Conservation (phyloP, 75 land plant species). For the Pinus taeda region DNA sequence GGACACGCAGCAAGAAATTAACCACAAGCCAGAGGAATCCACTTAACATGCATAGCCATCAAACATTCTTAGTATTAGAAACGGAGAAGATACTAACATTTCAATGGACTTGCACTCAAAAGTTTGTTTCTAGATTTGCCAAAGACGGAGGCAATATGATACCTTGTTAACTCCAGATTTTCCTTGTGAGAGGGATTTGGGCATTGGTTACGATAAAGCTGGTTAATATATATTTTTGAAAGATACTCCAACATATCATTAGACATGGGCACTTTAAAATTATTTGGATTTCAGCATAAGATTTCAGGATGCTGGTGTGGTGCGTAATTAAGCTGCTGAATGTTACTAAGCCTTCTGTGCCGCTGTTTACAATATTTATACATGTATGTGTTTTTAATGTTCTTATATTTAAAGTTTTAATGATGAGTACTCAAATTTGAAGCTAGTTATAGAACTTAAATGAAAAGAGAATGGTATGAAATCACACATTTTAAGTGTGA, state of each 20-base stretch:
- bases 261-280: not conserved
- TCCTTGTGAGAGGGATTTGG: not conserved
- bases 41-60: not conserved
- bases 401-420: not conserved
- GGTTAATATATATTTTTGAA: not conserved
- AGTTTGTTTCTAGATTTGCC: no score
- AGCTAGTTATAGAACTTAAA: not conserved
- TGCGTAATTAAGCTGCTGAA: not conserved
- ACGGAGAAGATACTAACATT: not conserved
- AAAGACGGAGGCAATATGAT: no score
- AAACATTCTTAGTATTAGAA: not conserved
- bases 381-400: not conserved
- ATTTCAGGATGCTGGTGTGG: not conserved
- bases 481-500: not conserved
- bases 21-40: not conserved
- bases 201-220: not conserved
- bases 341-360: not conserved
- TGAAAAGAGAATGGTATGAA: no score
- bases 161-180: no score
- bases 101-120: not conserved
- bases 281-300: not conserved
- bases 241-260: not conserved
- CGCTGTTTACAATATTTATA: not conserved
- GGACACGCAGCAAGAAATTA: not conserved
- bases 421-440: not conserved